These are phyloP conservation scores for Diplogelasinospora grovesii DNA, from an alignment of 495 filamentous ascomycete species.

Conservation along the genomic window DNA sequence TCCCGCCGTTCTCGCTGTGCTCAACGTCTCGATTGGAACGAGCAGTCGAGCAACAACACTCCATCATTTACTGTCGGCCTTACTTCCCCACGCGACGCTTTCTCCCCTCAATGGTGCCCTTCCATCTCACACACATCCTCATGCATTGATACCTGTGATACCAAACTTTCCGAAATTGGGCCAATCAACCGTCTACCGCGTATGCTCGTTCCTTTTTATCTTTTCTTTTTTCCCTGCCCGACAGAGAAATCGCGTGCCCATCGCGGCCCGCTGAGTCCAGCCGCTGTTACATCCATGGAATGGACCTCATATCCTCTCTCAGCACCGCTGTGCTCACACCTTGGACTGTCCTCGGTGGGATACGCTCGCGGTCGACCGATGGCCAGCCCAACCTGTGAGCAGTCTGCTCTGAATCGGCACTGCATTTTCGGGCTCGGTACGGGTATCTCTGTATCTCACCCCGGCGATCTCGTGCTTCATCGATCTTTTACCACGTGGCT, in stretches of 20 bases:
- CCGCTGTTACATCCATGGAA: slow-evolving; percentile 23
- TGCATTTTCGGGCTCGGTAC: background rate
- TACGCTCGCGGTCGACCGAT: slow-evolving; percentile 10
- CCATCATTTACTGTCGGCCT: slow-evolving; percentile 1
- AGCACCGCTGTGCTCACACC: slow-evolving; percentile 13
- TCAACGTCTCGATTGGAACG: slow-evolving; percentile 2
- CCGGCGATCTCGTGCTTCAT: too few relatives aligned
- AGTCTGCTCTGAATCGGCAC: background rate
- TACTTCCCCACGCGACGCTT: slow-evolving; percentile 10
- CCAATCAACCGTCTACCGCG: slow-evolving; percentile 14
- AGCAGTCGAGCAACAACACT: background rate
- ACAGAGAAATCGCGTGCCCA: slow-evolving; percentile 8
- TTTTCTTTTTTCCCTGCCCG: slow-evolving; percentile 4
- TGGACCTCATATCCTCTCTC: too few relatives aligned
- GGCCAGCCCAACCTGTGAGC: background rate
- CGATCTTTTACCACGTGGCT: too few relatives aligned
- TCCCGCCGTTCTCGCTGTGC: slow-evolving; percentile 2
- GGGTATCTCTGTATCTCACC: too few relatives aligned
- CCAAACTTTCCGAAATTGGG: slow-evolving; percentile 15
- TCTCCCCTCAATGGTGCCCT: slow-evolving; percentile 12
- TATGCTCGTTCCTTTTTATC: slow-evolving; percentile 13
- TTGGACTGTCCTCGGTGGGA: slow-evolving; percentile 10
- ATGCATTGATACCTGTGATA: slow-evolving; percentile 31
- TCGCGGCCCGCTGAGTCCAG: slow-evolving; percentile 11
- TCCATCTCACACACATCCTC: slow-evolving; percentile 14